A percentile compares a stretch with the other conserved stretches of the same genome.
These are phyloP conservation scores for Fusarium sp. DNA, from an alignment of 2,329 filamentous ascomycete genomes.

Conservation along the genomic window DNA sequence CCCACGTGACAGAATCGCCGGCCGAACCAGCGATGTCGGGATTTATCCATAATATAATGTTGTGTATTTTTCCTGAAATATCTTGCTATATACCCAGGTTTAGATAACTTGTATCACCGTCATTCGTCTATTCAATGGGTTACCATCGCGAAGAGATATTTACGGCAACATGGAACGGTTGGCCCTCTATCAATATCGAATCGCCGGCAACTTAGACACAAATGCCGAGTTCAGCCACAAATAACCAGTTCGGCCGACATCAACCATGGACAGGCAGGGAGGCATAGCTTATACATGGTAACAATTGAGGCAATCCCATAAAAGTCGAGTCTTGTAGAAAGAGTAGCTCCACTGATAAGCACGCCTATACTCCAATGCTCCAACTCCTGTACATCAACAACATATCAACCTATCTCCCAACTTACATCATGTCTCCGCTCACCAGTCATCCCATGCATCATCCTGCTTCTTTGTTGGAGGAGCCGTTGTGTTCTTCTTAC, in stretches of 20 bases:
- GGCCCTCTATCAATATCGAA: slow-evolving; percentile 8
- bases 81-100: neutral
- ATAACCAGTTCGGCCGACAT: slow-evolving; percentile 13
- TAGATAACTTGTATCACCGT: neutral
- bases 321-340: slow-evolving; percentile 16
- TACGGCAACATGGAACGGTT: neutral
- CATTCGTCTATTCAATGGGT: neutral
- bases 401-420: slow-evolving; percentile 13
- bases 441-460: slow-evolving; percentile 75
- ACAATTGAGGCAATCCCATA: slow-evolving; percentile 4
- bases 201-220: slow-evolving; percentile 21
- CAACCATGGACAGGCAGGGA: slow-evolving; percentile 1
- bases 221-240: slow-evolving; percentile 35
- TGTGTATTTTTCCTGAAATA: neutral
- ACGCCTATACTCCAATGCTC: slow-evolving; percentile 47
- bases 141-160: neutral
- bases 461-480: slow-evolving; percentile 56
- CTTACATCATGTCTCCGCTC: slow-evolving; percentile 32
- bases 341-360: slow-evolving; percentile 36
- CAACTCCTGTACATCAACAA: slow-evolving; percentile 39
- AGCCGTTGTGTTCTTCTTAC: slow-evolving; percentile 51
- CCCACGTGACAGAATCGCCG: slow-evolving; percentile 50
- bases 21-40: slow-evolving; percentile 35
- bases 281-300: slow-evolving; percentile 20
- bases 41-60: neutral